A percentile compares a stretch with the other conserved stretches of the same genome.
Conservation (phyloP, 2,329 filamentous ascomycete species). For the Microdochium nivale region DNA sequence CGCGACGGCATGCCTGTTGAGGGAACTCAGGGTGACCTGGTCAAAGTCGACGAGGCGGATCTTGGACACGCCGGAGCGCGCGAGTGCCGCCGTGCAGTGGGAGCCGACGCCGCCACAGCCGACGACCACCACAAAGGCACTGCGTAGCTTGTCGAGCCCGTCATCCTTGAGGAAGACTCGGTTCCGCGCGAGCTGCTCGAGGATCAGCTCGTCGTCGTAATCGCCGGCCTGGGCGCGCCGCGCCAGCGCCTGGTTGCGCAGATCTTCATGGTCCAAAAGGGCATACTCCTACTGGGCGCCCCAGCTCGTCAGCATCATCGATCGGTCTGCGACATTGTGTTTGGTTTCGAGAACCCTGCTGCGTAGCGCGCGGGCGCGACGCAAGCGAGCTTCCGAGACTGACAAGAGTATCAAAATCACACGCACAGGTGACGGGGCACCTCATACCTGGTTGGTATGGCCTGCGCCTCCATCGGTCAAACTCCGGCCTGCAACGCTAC, state of each 20-base stretch:
- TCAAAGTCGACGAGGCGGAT: slow-evolving; percentile 93
- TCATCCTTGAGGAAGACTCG: slow-evolving; percentile 80
- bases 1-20: slow-evolving; percentile 94
- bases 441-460: not conserved
- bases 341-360: not conserved
- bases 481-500: slow-evolving; percentile 20
- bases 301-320: not conserved
- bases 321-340: not conserved
- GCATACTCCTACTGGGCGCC: not conserved
- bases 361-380: not conserved
- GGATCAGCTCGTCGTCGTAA: slow-evolving; percentile 71
- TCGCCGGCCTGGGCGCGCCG: slow-evolving; percentile 52
- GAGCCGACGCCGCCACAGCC: slow-evolving; percentile 93
- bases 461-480: not conserved
- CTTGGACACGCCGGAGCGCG: slow-evolving; percentile 80
- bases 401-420: slow-evolving; percentile 16
- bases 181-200: slow-evolving; percentile 91
- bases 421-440: slow-evolving; percentile 10
- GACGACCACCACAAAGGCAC: slow-evolving; percentile 79
- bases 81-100: slow-evolving; percentile 78
- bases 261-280: slow-evolving; percentile 49
- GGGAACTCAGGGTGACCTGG: slow-evolving; percentile 86
- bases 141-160: slow-evolving; percentile 70
- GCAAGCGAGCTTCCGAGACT: slow-evolving; percentile 44
- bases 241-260: slow-evolving; percentile 49